These are phyloP conservation scores for Ramaria sp. DNA, from an alignment of 768 basidiomycete species.

Conservation along the genomic window DNA sequence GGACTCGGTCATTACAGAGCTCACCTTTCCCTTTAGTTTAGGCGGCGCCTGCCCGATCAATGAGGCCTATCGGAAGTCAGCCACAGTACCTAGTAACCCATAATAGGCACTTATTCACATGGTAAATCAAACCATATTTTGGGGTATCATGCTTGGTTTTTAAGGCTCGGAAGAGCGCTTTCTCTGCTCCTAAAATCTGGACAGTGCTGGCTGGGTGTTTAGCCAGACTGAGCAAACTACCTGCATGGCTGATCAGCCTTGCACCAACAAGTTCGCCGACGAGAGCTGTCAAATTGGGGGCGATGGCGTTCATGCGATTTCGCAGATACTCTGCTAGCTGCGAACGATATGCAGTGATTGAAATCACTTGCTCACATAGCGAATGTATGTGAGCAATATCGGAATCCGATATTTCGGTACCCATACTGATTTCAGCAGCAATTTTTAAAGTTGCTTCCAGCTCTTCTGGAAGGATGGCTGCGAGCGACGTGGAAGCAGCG, in stretches of 20 bases:
- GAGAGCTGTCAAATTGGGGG: constrained; percentile 86
- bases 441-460: constrained; percentile 91
- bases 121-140: constrained; percentile 99
- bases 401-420: constrained; percentile 95
- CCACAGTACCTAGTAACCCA: neutral
- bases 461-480: constrained; percentile 90
- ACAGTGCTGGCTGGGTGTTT: constrained; percentile 75
- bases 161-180: constrained; percentile 64
- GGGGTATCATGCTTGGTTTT: constrained; percentile 92
- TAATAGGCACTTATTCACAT: constrained; percentile 39
- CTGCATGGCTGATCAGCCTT: constrained; percentile 64
- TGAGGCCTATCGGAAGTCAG: constrained; percentile 50
- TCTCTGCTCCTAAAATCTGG: constrained; percentile 69
- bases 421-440: constrained; percentile 98
- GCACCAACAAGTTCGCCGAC: constrained; percentile 74
- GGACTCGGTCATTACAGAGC: constrained; percentile 10
- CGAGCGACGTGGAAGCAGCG: constrained; percentile 75
- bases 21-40: constrained; percentile 93
- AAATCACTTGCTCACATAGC: constrained; percentile 96
- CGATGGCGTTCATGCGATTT: constrained; percentile 97
- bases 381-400: constrained; percentile 97
- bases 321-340: constrained; percentile 95
- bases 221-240: constrained; percentile 56
- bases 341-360: constrained; percentile 87
- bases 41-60: constrained; percentile 95